Conservation (phyloP, 2,329 filamentous ascomycete genomes). For the Apiospora aurea region DNA sequence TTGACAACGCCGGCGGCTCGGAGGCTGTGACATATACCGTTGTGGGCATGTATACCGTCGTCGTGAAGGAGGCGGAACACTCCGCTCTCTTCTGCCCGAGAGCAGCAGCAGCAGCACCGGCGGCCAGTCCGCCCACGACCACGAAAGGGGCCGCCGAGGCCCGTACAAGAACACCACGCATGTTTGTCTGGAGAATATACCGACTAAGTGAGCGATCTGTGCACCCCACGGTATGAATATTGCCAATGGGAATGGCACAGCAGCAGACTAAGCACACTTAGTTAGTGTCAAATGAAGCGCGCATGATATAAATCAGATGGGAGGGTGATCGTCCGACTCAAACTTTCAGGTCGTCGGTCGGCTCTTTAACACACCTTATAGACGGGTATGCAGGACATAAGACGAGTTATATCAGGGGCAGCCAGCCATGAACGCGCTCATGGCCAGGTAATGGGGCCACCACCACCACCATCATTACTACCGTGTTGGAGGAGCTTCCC, state of each 20-base stretch:
- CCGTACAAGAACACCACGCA: neutral
- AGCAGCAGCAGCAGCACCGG: neutral
- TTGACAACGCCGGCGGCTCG: conserved; percentile 26
- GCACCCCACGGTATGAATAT: neutral
- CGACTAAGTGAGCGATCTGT: neutral
- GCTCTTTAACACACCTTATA: neutral
- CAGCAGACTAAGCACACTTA: neutral
- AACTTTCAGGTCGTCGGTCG: neutral
- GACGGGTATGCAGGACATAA: neutral
- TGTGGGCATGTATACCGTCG: conserved; percentile 37
- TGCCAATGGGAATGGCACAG: neutral
- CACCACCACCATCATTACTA: neutral
- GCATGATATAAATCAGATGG: neutral
- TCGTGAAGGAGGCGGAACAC: conserved; percentile 34
- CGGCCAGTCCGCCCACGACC: neutral
- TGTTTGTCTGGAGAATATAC: neutral
- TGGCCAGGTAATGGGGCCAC: neutral
- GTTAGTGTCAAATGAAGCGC: neutral
- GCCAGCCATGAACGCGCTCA: neutral
- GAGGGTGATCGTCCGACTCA: neutral
- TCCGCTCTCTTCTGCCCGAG: conserved; percentile 23
- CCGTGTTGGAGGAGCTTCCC: neutral
- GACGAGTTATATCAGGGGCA: neutral
- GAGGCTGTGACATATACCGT: conserved; percentile 34
- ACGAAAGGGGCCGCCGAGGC: neutral